Evolutionary conservation across 768 basidiomycete species (phyloP).

Genomic region (Amanita subjunquillea): DNA sequence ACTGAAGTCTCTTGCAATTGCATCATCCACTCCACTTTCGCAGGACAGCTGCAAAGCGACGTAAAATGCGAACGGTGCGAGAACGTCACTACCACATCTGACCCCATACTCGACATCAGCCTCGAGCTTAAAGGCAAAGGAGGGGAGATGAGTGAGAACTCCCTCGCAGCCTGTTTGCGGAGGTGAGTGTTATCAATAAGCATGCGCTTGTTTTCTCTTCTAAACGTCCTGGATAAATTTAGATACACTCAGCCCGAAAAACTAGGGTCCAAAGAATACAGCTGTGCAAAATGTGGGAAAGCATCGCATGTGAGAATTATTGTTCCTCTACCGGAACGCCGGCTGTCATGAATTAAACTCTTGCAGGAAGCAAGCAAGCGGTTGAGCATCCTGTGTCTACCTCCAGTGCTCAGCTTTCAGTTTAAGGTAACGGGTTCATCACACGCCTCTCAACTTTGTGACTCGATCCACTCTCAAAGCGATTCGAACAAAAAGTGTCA

Average conservation of each 20-base stretch:
- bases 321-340: not conserved
- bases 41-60: slow-evolving; percentile 79
- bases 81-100: slow-evolving; percentile 66
- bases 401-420: slow-evolving; percentile 87
- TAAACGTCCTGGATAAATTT: slow-evolving; percentile 18
- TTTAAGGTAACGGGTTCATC: slow-evolving; percentile 57
- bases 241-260: slow-evolving; percentile 86
- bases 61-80: slow-evolving; percentile 83
- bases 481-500: slow-evolving; percentile 80
- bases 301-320: slow-evolving; percentile 42
- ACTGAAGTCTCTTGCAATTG: slow-evolving; percentile 81
- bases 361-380: slow-evolving; percentile 72
- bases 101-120: slow-evolving; percentile 87
- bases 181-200: slow-evolving; percentile 32
- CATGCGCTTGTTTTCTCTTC: not conserved
- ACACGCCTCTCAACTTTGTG: not conserved
- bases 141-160: slow-evolving; percentile 41
- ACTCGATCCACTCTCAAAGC: slow-evolving; percentile 33
- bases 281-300: slow-evolving; percentile 74
- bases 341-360: slow-evolving; percentile 3
- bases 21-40: slow-evolving; percentile 85
- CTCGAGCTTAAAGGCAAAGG: slow-evolving; percentile 53
- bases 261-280: slow-evolving; percentile 73
- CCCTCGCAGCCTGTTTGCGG: slow-evolving; percentile 65
- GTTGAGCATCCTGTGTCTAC: slow-evolving; percentile 74